Conservation (phyloP, 139 green algal species). For the Bryopsis sp. region DNA sequence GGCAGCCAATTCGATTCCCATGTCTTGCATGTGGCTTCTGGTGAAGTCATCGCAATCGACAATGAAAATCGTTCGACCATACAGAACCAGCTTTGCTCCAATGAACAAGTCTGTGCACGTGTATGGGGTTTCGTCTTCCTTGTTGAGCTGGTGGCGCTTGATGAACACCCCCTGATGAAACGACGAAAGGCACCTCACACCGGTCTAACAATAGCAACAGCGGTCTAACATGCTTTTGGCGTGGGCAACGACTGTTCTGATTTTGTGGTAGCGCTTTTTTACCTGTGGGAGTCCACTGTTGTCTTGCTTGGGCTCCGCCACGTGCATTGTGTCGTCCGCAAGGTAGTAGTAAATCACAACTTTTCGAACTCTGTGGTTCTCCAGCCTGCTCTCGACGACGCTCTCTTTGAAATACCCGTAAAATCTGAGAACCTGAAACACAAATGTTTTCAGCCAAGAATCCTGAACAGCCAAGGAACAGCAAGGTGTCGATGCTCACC, state of each 20-base stretch:
- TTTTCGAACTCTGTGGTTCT: conserved; percentile 68
- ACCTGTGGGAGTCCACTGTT: conserved; percentile 81
- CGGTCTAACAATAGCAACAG: neutral
- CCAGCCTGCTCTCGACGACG: conserved; percentile 62
- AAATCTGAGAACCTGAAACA: conserved; percentile 92
- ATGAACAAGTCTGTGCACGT: conserved; percentile 55
- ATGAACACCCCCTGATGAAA: conserved; percentile 71
- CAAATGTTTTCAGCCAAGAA: too few species aligned
- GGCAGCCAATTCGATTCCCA: neutral
- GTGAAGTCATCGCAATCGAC: conserved; percentile 78
- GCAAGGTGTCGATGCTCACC: conserved; percentile 30
- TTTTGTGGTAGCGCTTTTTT: too few species aligned
- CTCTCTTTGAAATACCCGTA: conserved; percentile 82
- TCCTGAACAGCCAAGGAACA: neutral
- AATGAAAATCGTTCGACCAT: conserved; percentile 65
- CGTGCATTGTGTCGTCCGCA: conserved; percentile 77
- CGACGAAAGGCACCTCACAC: neutral
- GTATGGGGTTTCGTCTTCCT: conserved; percentile 39
- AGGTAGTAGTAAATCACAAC: conserved; percentile 83
- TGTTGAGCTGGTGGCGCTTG: conserved; percentile 64
- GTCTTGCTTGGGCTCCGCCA: conserved; percentile 73
- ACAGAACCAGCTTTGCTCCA: conserved; percentile 57
- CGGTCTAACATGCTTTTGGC: neutral
- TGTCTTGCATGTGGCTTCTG: conserved; percentile 31
- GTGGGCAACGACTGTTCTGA: neutral